Base-by-base conservation (phyloP, 1,284 basidiomycete species). In the Mrakiaceae sp. region DNA sequence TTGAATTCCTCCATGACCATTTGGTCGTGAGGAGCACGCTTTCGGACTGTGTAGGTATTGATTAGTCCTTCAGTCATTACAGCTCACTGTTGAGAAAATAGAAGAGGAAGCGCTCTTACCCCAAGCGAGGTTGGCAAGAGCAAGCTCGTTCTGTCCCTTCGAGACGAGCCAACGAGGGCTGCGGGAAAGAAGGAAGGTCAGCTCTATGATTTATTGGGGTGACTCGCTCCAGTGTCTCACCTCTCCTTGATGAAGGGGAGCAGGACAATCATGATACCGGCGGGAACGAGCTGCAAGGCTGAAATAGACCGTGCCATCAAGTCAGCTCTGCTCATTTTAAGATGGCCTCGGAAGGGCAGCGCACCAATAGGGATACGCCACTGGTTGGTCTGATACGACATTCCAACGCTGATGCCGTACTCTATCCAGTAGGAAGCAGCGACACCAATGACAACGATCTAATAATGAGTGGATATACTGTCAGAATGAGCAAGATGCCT, bases 211-310 rank as follows among this genome's bases (percentile, higher is more conserved):
- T 27, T 27, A 27, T 27, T 27, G 27, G 27, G 2, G 27, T 27
- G 27, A 27, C 27, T 27, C 27, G 27, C 27, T 27, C 27, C 27
- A 27, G 27, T 27, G 27, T 27, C 27, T 27, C 27, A 27, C 52
- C 72, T 74, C 66, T 75, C 74, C 66, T 71, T 71, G 62, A 89
- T 81, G 6, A 87, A 85, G 16, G 90, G 74, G 10, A 91, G 78
- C 14, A 87, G 86, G 39, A 87, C 57, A 12, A 79, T 78, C 86
- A 90, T 86, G 71, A 90, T 80, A 5, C 87, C 87, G 3, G 84
- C 85, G 55, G 12, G 53, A 8, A 55, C 53, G 27, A 55, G 53
- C 40, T 57, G 55, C 44, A 43, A n/a, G 9, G 9, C 9, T 7
- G 6, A 40, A 47, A 57, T 3, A 49, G 48, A 2, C 9, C 8